phyloP scores from a whole-genome alignment of 768 basidiomycete genomes.

The Pisolithus sp. region DNA sequence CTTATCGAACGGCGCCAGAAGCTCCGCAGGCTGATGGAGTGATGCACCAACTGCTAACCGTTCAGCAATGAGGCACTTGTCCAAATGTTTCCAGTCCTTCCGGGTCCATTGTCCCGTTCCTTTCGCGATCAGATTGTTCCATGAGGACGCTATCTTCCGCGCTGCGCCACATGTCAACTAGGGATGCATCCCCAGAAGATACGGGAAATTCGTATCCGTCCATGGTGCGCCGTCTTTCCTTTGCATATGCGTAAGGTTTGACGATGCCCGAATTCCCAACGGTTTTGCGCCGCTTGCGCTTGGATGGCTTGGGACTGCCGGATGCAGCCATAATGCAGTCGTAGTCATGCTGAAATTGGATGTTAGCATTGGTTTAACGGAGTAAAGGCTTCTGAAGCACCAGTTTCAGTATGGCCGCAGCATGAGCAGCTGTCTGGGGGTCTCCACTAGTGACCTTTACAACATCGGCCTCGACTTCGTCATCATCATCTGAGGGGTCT shows the following conservation, averaged over 20 bases:
- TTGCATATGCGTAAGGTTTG: conserved; percentile 17
- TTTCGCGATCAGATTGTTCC: conserved; percentile 17
- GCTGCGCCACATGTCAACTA: conserved; percentile 24
- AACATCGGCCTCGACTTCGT: conserved; percentile 35
- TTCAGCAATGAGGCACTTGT: conserved; percentile 73
- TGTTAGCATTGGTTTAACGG: not conserved
- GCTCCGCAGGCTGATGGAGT: conserved; percentile 22
- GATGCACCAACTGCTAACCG: conserved; percentile 43
- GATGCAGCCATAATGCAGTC: conserved; percentile 56
- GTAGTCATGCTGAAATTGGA: conserved; percentile 63
- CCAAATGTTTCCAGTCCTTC: conserved; percentile 75
- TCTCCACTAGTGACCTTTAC: conserved; percentile 83
- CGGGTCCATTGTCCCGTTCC: conserved; percentile 52
- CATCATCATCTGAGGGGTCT: conserved; percentile 22
- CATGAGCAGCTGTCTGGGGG: conserved; percentile 80
- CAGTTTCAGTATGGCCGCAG: conserved; percentile 89
- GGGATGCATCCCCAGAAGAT: conserved; percentile 29
- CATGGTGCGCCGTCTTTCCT: conserved; percentile 9
- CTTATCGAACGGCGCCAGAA: conserved; percentile 45
- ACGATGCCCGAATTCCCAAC: conserved; percentile 24
- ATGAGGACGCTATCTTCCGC: conserved; percentile 25
- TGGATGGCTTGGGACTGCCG: conserved; percentile 19
- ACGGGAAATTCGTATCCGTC: conserved; percentile 12
- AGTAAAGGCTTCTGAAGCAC: conserved; percentile 32
- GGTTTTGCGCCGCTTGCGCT: conserved; percentile 35